These are phyloP conservation scores for Scedosporium aurantiacum DNA, from an alignment of 2,329 filamentous ascomycete genomes.

Conservation along the genomic window DNA sequence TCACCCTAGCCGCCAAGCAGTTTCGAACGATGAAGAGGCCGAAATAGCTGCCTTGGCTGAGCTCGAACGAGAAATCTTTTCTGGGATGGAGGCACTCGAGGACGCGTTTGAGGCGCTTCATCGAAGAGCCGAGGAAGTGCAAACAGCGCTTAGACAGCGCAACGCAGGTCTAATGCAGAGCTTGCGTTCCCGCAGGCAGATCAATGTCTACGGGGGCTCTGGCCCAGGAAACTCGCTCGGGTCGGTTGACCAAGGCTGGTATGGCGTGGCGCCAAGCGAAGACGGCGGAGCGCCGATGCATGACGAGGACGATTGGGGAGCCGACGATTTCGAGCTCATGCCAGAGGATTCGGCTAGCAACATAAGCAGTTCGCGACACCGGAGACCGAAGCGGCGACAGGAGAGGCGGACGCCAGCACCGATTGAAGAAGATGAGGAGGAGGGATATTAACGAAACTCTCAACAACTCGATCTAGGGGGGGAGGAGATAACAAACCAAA, in stretches of 20 bases:
- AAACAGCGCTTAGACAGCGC: conserved; percentile 68
- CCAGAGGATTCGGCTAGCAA: conserved; percentile 76
- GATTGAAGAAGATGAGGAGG: conserved; percentile 63
- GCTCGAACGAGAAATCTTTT: conserved; percentile 85
- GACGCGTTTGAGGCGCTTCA: conserved; percentile 92
- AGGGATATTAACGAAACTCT: conserved; percentile 20
- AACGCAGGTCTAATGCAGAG: conserved; percentile 62
- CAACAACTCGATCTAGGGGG: not conserved
- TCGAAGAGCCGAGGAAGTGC: conserved; percentile 68
- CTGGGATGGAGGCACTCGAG: conserved; percentile 87
- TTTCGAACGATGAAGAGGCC: conserved; percentile 87
- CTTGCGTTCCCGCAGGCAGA: conserved; percentile 48
- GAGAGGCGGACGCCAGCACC: conserved; percentile 62
- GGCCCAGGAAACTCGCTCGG: conserved; percentile 34
- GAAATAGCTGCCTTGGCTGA: conserved; percentile 85
- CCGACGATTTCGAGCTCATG: conserved; percentile 51
- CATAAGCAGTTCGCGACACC: conserved; percentile 59
- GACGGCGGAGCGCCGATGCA: conserved; percentile 20
- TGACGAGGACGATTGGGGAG: conserved; percentile 49
- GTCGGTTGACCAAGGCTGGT: conserved; percentile 19
- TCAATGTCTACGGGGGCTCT: conserved; percentile 37
- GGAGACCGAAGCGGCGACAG: conserved; percentile 54
- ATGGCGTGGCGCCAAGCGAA: conserved; percentile 34
- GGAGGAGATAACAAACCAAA: not conserved
- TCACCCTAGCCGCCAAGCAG: conserved; percentile 40